Conservation (phyloP, 768 basidiomycete species). For the Botryobasidium botryosum region DNA sequence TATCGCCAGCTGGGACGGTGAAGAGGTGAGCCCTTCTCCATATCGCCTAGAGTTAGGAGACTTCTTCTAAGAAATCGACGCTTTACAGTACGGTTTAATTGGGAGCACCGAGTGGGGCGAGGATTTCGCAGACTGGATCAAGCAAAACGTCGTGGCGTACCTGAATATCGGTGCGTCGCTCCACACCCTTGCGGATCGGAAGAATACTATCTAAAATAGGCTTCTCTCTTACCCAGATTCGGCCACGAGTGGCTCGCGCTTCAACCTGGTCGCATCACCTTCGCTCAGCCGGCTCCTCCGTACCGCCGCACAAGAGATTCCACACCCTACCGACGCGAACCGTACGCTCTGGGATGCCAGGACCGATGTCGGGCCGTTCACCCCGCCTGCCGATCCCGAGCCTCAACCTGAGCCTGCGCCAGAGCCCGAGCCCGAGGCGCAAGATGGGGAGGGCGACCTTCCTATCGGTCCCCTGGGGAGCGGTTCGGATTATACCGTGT, state of each 20-base stretch:
- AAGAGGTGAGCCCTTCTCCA: slow-evolving; percentile 27
- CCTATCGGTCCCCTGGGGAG: slow-evolving; percentile 46
- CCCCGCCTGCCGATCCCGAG: slow-evolving; percentile 19
- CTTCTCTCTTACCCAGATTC: slow-evolving; percentile 25
- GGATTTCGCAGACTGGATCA: slow-evolving; percentile 72
- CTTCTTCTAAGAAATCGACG: not conserved
- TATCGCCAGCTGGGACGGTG: slow-evolving; percentile 60
- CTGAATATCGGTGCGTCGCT: slow-evolving; percentile 45
- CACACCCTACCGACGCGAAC: slow-evolving; percentile 48
- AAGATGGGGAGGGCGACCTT: not conserved
- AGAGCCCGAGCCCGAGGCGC: not conserved
- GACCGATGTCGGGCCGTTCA: slow-evolving; percentile 38
- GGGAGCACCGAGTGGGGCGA: slow-evolving; percentile 92
- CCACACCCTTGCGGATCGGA: not conserved
- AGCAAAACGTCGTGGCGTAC: slow-evolving; percentile 67
- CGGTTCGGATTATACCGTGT: slow-evolving; percentile 83
- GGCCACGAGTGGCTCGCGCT: slow-evolving; percentile 45
- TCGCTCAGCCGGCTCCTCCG: slow-evolving; percentile 65
- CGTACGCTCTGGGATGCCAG: slow-evolving; percentile 68
- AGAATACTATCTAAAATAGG: not conserved
- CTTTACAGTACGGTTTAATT: slow-evolving; percentile 40
- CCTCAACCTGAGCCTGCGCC: not conserved
- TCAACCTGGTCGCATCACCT: slow-evolving; percentile 46
- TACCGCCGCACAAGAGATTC: slow-evolving; percentile 45
- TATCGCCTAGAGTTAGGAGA: slow-evolving; percentile 11